These are phyloP conservation scores for Graphilbum sp. DNA, from an alignment of 2,329 filamentous ascomycete genomes.

Conservation along the genomic window DNA sequence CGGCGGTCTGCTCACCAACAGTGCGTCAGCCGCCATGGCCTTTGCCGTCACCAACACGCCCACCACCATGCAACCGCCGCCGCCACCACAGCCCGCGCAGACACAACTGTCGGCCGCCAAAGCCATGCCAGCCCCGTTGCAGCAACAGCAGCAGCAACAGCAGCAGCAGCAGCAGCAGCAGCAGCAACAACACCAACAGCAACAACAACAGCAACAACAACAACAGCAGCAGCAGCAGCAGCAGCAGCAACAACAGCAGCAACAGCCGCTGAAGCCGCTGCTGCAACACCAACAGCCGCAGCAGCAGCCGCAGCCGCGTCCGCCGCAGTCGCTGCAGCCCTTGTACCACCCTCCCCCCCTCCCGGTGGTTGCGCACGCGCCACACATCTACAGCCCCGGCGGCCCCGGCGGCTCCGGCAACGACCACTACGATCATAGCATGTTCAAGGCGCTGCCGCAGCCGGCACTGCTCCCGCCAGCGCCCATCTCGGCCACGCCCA, in stretches of 20 bases:
- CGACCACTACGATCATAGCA: not conserved
- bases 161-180: too few relatives aligned
- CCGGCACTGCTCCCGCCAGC: constrained; percentile 25
- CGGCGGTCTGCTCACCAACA: not conserved
- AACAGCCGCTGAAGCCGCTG: too few relatives aligned
- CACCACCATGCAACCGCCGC: constrained; percentile 3
- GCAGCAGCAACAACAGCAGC: too few relatives aligned
- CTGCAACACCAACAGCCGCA: too few relatives aligned
- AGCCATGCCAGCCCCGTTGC: not conserved
- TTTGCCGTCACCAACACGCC: not conserved
- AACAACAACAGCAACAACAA: too few relatives aligned
- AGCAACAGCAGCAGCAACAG: too few relatives aligned
- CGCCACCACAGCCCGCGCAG: not conserved
- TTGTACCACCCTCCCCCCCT: too few relatives aligned
- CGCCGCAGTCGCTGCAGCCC: not conserved
- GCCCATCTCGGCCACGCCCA: constrained; percentile 22
- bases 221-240: too few relatives aligned
- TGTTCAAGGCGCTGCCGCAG: not conserved
- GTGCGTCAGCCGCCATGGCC: constrained; percentile 9
- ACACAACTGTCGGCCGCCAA: not conserved
- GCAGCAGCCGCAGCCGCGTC: not conserved
- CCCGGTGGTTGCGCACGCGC: too few relatives aligned
- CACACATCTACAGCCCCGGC: not conserved
- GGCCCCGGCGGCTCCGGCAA: not conserved
- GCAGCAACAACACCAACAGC: too few relatives aligned